These are phyloP conservation scores for Cryphonectria naterciae DNA, from an alignment of 2,329 filamentous ascomycete species.

Conservation along the genomic window DNA sequence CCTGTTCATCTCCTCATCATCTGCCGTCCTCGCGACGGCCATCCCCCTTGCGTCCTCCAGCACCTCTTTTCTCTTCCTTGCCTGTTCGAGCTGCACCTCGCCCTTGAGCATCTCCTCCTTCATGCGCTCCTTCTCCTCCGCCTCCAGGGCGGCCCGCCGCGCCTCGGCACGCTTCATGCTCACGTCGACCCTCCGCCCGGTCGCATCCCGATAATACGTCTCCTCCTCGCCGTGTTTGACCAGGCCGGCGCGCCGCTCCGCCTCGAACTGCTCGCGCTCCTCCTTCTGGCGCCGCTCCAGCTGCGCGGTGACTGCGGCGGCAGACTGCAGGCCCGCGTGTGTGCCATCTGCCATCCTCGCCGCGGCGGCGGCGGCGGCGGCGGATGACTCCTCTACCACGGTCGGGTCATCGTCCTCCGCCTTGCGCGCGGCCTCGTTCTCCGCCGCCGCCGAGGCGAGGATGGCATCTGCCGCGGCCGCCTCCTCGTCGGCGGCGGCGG, in stretches of 20 bases:
- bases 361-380: slow-evolving; percentile 34
- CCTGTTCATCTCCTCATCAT: slow-evolving; percentile 84
- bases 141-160: slow-evolving; percentile 65
- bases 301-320: slow-evolving; percentile 74
- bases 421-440: slow-evolving; percentile 57
- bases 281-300: slow-evolving; percentile 58
- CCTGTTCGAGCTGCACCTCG: slow-evolving; percentile 78
- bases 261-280: slow-evolving; percentile 40
- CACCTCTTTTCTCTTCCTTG: slow-evolving; percentile 65
- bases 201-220: slow-evolving; percentile 94
- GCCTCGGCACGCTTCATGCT: slow-evolving; percentile 88
- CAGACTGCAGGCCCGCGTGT: slow-evolving; percentile 84
- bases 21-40: slow-evolving; percentile 76
- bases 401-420: slow-evolving; percentile 56
- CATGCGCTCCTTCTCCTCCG: slow-evolving; percentile 70
- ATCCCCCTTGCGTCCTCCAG: slow-evolving; percentile 83
- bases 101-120: slow-evolving; percentile 73
- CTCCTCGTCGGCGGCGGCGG: slow-evolving; percentile 46
- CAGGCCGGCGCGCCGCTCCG: slow-evolving; percentile 40
- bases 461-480: slow-evolving; percentile 78
- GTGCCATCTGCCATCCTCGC: slow-evolving; percentile 83
- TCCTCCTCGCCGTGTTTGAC: slow-evolving; percentile 58
- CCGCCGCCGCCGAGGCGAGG: slow-evolving; percentile 71
- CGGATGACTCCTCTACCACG: slow-evolving; percentile 46
- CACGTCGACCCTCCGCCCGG: slow-evolving; percentile 90